phyloP scores from a whole-genome alignment of 345 rosid species.

The Psidium guajava region DNA sequence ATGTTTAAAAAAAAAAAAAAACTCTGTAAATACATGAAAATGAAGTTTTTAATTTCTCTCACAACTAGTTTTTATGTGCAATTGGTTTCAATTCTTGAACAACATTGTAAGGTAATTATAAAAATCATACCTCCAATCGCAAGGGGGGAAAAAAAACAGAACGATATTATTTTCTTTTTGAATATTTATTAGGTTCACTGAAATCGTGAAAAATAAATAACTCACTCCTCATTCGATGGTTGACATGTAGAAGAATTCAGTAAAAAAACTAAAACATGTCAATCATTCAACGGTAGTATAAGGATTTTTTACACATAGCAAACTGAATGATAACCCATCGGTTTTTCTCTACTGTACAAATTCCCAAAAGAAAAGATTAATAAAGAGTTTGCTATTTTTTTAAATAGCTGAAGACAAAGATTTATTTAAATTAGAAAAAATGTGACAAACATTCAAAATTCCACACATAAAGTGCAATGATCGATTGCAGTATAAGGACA shows the following conservation, averaged over 20 bases:
- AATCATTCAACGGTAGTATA: background rate
- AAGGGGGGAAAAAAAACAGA: background rate
- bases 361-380: background rate
- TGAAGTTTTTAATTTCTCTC: background rate
- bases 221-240: background rate
- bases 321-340: background rate
- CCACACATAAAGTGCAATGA: background rate
- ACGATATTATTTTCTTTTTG: background rate
- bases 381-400: background rate
- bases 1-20: background rate
- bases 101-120: background rate
- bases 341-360: background rate
- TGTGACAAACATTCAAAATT: background rate
- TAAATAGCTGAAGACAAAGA: background rate
- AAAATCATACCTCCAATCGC: background rate
- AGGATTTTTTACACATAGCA: background rate
- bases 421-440: background rate
- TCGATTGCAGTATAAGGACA: too few species aligned
- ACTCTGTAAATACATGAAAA: background rate
- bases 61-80: background rate
- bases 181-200: background rate
- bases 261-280: background rate
- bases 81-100: background rate
- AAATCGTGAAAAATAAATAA: background rate
- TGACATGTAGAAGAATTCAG: background rate